These are phyloP conservation scores for Crotalaria pallida DNA, from an alignment of 306 rosid species.

Conservation along the genomic window DNA sequence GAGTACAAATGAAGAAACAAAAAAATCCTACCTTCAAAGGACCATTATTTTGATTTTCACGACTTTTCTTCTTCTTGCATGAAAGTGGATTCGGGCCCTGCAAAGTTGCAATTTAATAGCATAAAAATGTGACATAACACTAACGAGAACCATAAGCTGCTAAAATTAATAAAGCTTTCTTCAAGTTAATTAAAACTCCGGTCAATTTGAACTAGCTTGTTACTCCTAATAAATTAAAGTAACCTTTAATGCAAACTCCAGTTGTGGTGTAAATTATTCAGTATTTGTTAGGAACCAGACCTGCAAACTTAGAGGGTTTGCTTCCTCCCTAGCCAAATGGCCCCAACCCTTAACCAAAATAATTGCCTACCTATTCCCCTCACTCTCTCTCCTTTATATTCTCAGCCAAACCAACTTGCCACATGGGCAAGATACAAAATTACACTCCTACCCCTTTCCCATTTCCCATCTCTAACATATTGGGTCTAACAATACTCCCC, in stretches of 20 bases:
- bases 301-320: too few species aligned
- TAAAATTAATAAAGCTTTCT: neutral
- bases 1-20: neutral
- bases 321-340: too few species aligned
- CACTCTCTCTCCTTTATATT: too few species aligned
- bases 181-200: neutral
- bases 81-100: constrained; percentile 97
- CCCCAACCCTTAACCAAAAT: too few species aligned
- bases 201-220: neutral
- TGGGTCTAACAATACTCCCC: too few species aligned
- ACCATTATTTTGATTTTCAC: constrained; percentile 29
- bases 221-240: neutral
- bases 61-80: constrained; percentile 63
- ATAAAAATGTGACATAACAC: neutral
- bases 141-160: neutral
- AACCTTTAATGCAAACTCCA: neutral
- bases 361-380: too few species aligned
- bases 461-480: too few species aligned
- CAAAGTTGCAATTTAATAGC: constrained; percentile 14
- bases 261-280: too few species aligned
- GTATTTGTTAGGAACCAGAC: too few species aligned
- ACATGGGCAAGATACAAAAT: too few species aligned
- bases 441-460: too few species aligned
- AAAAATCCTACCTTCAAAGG: constrained; percentile 39
- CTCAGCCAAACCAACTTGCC: too few species aligned